Conservation (phyloP, 2,329 filamentous ascomycete genomes). For the Arthrobotrys musiformis region DNA sequence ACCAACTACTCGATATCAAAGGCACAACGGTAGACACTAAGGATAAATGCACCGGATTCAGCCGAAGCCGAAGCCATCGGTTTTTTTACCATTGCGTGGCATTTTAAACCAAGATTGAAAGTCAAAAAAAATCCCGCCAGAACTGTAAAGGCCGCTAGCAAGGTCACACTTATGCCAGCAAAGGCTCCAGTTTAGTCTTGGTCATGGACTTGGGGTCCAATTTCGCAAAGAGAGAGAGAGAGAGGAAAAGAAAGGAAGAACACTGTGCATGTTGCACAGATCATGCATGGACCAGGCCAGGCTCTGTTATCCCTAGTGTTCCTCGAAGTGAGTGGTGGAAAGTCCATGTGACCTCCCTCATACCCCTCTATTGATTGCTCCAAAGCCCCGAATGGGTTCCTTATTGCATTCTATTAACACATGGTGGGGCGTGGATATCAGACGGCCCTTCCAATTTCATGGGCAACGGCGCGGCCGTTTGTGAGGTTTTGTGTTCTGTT, state of each 20-base stretch:
- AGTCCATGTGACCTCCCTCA: constrained; percentile 46
- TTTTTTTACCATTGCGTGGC: constrained; percentile 7
- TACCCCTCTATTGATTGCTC: constrained; percentile 11
- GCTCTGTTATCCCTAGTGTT: background rate
- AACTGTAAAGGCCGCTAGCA: background rate
- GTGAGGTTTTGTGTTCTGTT: constrained; percentile 22
- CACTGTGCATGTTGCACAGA: constrained; percentile 29
- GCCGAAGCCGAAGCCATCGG: constrained; percentile 25
- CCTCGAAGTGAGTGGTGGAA: constrained; percentile 13
- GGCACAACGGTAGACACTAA: background rate
- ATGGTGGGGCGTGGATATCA: constrained; percentile 15
- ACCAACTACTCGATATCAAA: constrained; percentile 6
- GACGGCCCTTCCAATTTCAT: constrained; percentile 21
- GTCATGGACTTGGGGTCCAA: background rate
- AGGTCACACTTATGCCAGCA: background rate
- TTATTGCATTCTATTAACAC: constrained; percentile 20
- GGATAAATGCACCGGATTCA: constrained; percentile 25
- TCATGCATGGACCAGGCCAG: constrained; percentile 42
- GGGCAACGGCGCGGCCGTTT: background rate
- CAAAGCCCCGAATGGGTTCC: constrained; percentile 15
- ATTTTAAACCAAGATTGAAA: constrained; percentile 18
- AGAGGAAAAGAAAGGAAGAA: background rate
- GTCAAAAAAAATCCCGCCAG: constrained; percentile 3
- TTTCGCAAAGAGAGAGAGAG: too few species aligned
- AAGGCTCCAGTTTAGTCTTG: background rate